Evolutionary conservation across 805 yeast species (phyloP), one percentile per base, ranked within the genome.

Genomic region (Yarrowia deformans): DNA sequence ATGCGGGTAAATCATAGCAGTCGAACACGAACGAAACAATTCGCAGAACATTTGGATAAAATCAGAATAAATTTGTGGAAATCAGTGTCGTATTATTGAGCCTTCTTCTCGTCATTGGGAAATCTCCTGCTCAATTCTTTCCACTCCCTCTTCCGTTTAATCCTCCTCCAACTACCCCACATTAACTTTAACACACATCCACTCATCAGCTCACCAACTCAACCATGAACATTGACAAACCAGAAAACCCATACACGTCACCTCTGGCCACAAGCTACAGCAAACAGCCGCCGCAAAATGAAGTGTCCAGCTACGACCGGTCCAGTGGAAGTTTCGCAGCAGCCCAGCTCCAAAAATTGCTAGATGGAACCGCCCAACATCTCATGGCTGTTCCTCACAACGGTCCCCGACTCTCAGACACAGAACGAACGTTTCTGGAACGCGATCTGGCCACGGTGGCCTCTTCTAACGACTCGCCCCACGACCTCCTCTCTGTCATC

Each of bases 381-480:
- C 42, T 60, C 14, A 60, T 60, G 66, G 42, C 39, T 3, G 66
- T 60, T 1, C 52, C 66, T n/a, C 66, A 60, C 42, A 12, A 34
- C 1, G 66, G 66, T 1, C 66, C 66, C 8, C 52, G n/a, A 1
- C 1, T 60, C 0, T 23, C 52, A 7, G 66, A 45, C 29, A 9
- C 40, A 2, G 52, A 60, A 43, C 16, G 66, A 43, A 42, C 50
- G n/a, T 9, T 16, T 2, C 19, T 60, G 8, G 66, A 60, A 8
- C 10, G 42, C 45, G 66, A 60, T 45, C 34, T 60, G 52, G 40
- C 48, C 34, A 39, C 66, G 14, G 52, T 34, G 32, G 16, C 49
- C 14, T 29, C 23, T 10, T 8, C 13, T 16, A 29, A 35, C n/a
- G 52, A 32, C 2, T 23, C 29, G 29, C 66, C 66, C 5, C 42